Conservation (phyloP, 768 basidiomycete species). For the Amanita muscaria region DNA sequence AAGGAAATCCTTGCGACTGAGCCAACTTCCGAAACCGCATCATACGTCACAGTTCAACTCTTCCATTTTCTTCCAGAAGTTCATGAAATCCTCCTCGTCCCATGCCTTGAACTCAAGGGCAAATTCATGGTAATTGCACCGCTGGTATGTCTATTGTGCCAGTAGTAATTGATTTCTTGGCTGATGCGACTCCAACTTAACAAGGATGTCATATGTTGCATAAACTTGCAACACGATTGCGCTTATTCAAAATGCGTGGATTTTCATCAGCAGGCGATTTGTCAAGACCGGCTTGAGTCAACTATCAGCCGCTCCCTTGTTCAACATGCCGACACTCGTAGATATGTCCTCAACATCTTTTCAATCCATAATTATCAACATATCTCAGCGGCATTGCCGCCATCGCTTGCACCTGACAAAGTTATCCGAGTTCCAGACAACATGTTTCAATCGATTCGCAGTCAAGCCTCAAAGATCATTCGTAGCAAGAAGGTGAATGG, state of each 20-base stretch:
- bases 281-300: background rate
- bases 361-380: constrained; percentile 1
- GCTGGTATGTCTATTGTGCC: background rate
- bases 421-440: background rate
- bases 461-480: background rate
- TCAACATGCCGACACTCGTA: background rate
- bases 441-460: background rate
- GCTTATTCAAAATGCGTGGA: background rate
- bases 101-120: constrained; percentile 1
- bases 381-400: background rate
- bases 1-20: background rate
- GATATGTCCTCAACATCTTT: background rate
- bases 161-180: background rate
- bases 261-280: background rate
- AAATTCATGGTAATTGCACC: background rate
- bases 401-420: background rate
- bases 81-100: background rate
- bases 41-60: background rate
- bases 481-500: background rate
- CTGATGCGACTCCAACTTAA: no score
- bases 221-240: constrained; percentile 2
- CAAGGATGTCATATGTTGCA: background rate
- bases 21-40: background rate
- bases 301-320: background rate
- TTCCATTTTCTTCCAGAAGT: background rate